phyloP scores from a whole-genome alignment of 257 asterid species.

The Cynanchum wilfordii region DNA sequence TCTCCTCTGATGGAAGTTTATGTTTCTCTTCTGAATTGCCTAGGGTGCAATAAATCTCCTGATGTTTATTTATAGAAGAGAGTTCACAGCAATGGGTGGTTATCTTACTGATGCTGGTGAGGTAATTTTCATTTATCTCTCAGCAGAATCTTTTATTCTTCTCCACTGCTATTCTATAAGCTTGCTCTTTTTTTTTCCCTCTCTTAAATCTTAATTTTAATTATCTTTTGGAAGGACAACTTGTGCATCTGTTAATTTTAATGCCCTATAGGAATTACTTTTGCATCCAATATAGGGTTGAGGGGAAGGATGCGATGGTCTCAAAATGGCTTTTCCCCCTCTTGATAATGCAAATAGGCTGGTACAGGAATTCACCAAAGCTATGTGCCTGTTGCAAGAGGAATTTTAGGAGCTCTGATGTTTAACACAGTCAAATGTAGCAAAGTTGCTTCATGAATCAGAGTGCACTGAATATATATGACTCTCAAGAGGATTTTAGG shows the following conservation, averaged over 20 bases:
- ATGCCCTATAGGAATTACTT: neutral
- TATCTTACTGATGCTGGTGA: conserved; percentile 97
- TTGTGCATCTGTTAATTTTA: neutral
- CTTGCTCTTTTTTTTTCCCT: neutral
- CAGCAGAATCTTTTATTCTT: neutral
- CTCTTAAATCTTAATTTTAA: neutral
- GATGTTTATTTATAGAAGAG: conserved; percentile 77
- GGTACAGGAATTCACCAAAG: neutral
- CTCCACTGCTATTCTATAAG: neutral
- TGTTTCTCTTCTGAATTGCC: conserved; percentile 15
- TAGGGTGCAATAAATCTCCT: conserved; percentile 97
- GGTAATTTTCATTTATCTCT: conserved; percentile 51
- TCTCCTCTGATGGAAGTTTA: neutral
- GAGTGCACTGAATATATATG: no score
- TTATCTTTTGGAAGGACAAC: neutral
- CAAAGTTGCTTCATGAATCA: neutral
- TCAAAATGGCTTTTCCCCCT: neutral
- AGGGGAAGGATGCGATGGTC: no score
- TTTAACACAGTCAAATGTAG: neutral
- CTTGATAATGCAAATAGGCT: neutral
- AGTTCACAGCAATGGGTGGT: conserved; percentile 93
- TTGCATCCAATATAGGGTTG: neutral
- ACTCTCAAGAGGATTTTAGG: no score
- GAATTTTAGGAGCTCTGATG: neutral
- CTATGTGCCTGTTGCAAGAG: neutral